Percentiles rank a stretch among this genome's conserved stretches.
Conservation (phyloP, 2,329 filamentous ascomycete species). For the Sporothrix luriei region DNA sequence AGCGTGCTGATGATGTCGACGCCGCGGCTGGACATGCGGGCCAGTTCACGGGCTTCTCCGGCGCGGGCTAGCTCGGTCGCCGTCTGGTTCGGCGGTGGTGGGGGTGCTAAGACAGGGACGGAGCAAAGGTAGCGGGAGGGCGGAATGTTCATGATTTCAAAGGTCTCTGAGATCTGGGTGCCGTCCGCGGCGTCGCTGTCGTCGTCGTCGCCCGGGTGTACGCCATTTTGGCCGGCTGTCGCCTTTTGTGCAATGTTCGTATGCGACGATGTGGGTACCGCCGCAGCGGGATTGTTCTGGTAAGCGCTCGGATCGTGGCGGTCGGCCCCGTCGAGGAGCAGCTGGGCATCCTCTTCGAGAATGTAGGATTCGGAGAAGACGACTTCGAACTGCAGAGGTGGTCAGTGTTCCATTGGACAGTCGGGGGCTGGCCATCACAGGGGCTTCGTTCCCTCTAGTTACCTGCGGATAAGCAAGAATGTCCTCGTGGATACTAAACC, state of each 20-base stretch:
- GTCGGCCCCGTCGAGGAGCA: conserved; percentile 54
- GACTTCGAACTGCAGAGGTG: conserved; percentile 68
- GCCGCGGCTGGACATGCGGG: conserved; percentile 73
- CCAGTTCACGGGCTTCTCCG: conserved; percentile 78
- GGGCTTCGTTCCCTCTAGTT: conserved; percentile 34
- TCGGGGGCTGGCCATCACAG: too few relatives aligned
- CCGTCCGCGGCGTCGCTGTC: conserved; percentile 41
- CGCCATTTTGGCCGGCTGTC: too few relatives aligned
- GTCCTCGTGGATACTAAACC: conserved; percentile 87
- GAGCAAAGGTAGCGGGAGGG: conserved; percentile 79
- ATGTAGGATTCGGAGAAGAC: conserved; percentile 73
- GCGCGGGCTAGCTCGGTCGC: conserved; percentile 68
- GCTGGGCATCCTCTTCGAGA: conserved; percentile 68
- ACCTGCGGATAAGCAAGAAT: conserved; percentile 85
- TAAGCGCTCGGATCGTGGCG: conserved; percentile 15
- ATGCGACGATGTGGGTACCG: conserved; percentile 47
- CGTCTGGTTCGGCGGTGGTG: conserved; percentile 62
- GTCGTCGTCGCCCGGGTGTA: conserved; percentile 35
- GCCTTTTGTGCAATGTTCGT: conserved; percentile 46
- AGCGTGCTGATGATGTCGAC: conserved; percentile 79
- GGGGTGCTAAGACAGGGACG: conserved; percentile 69
- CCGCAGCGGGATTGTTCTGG: conserved; percentile 43
- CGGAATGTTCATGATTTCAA: conserved; percentile 74
- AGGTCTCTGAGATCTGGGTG: conserved; percentile 51
- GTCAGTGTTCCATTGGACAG: neutral